A percentile compares a stretch with the other conserved stretches of the same genome.
Conservation (phyloP, 2,329 filamentous ascomycete genomes). For the Stachybotrys chlorohalonatus region DNA sequence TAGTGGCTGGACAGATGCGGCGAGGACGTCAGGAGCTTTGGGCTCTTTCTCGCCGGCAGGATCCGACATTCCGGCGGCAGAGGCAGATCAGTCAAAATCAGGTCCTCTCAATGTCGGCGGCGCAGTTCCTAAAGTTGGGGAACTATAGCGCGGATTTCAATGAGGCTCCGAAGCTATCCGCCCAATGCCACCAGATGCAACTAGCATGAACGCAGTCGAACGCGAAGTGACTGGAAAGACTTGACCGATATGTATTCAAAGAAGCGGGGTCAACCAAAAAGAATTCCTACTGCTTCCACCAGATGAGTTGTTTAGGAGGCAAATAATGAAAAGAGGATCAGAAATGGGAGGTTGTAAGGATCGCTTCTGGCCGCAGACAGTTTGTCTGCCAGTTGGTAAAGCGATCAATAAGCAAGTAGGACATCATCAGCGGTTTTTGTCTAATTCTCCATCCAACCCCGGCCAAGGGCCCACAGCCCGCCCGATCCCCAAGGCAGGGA, state of each 20-base stretch:
- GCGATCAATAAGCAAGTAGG: background rate
- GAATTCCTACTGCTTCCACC: no score
- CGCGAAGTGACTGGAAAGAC: background rate
- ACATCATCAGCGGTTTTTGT: background rate
- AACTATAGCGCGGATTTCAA: background rate
- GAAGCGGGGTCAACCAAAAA: no score
- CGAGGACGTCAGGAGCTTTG: slow-evolving; percentile 17
- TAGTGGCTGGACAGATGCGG: slow-evolving; percentile 17
- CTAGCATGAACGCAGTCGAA: no score
- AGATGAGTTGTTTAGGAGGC: no score
- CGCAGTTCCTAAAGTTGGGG: no score
- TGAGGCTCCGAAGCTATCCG: background rate
- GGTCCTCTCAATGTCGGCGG: no score
- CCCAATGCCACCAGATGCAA: background rate
- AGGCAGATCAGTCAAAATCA: no score
- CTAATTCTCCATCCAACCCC: background rate
- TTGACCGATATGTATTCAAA: no score
- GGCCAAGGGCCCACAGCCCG: background rate
- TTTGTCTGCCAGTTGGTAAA: background rate
- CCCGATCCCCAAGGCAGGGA: background rate
- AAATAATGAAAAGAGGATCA: no score
- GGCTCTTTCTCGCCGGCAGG: slow-evolving; percentile 13
- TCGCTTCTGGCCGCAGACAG: background rate
- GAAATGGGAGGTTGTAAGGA: no score
- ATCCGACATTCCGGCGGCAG: background rate